Percentiles rank a stretch among this genome's conserved stretches.
Evolutionary conservation across 2,329 filamentous ascomycete genomes (phyloP).

Genomic region (Colletotrichum higginsianum): DNA sequence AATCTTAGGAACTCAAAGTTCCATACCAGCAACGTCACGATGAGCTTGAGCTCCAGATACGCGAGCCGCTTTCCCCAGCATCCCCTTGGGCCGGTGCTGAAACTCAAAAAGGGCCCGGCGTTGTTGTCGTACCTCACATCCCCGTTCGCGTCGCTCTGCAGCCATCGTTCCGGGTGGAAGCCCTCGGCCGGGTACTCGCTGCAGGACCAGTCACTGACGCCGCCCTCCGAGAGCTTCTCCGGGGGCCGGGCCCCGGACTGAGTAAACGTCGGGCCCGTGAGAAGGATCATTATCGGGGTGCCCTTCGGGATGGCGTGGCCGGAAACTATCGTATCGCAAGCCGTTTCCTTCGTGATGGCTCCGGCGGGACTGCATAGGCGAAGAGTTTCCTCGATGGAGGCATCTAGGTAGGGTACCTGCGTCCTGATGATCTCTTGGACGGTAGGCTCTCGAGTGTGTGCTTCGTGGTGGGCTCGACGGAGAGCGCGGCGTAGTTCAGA

Average conservation of each 20-base stretch:
- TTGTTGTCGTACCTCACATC: background rate
- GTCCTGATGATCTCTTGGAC: conserved; percentile 45
- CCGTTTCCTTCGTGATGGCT: conserved; percentile 11
- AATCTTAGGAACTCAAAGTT: conserved; percentile 5
- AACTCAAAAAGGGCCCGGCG: background rate
- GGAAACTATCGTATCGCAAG: background rate
- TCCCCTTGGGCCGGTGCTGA: conserved; percentile 4
- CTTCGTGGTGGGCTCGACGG: conserved; percentile 42
- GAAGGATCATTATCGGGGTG: background rate
- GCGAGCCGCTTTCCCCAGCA: conserved; percentile 10
- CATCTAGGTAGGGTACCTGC: conserved; percentile 50
- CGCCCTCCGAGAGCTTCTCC: no score
- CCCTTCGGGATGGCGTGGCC: background rate
- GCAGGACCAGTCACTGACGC: no score
- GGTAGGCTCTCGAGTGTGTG: conserved; percentile 43
- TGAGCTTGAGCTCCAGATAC: conserved; percentile 9
- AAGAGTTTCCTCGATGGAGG: conserved; percentile 50
- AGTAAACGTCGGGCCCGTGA: background rate
- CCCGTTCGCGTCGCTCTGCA: background rate
- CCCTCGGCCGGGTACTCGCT: no score
- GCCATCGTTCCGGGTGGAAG: background rate
- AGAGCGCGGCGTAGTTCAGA: conserved; percentile 47
- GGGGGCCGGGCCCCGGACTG: background rate
- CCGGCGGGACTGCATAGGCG: conserved; percentile 43
- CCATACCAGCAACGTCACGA: conserved; percentile 1